Evolutionary conservation across 2,329 filamentous ascomycete genomes (phyloP), one percentile per base, ranked within the genome.

Genomic region (Botrytis byssoidea): DNA sequence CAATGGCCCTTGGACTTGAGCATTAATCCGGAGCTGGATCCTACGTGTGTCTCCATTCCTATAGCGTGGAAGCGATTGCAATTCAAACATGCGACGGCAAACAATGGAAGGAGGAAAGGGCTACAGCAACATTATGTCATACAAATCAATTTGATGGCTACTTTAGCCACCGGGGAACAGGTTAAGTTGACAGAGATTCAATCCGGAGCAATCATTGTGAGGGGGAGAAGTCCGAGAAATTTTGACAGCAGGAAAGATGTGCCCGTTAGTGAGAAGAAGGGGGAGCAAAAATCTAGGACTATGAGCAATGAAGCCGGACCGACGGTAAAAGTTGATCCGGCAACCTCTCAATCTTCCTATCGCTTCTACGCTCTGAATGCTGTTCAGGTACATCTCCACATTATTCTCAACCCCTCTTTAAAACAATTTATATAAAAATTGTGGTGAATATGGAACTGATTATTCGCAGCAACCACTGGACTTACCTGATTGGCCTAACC

Each of bases 91-190:
- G 95, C 95, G 2, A 98, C 95, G 0, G 95, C 95, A 69, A 98
- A 98, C 82, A 98, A 98, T 81, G 95, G 95, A 20, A 89, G 95
- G 71, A 89, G 95, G 77, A 98, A 98, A 83, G 95, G 97, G 76
- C 85, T 98, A 65, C 95, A 98, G 81, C 95, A 98, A 82, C 95
- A 98, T 82, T 98, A 98, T 81, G 88, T 97, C 2, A 93, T 98
- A 66, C 91, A 93, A 75, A 90, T 98, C 74, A 94, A 91, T 82
- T 87, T 98, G 16, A 85, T 96, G 55, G 94, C 92, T 32, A 95
- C 92, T 71, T 85, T 93, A n/a, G 85, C 88, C 70, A 83, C 83
- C 1, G 85, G 83, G 57, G 88, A 92, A 0, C 94, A 92, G 18
- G 85, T 92, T 72, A 89, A 88, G 76, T 90, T 98, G 75, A 93